These are phyloP conservation scores for Cynanchum wilfordii DNA, from an alignment of 257 asterid genomes.

Conservation along the genomic window DNA sequence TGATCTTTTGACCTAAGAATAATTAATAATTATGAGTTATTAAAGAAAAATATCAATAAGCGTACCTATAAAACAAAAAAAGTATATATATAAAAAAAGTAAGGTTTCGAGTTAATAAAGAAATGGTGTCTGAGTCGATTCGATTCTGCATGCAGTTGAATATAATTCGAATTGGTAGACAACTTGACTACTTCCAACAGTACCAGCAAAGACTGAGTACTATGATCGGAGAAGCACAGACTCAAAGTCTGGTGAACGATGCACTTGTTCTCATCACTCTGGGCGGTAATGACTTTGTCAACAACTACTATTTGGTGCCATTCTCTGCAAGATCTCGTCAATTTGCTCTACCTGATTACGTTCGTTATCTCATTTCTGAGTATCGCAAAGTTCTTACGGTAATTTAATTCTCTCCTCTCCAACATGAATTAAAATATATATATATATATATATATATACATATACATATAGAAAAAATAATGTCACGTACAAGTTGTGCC, in stretches of 20 bases:
- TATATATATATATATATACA: too few relatives aligned
- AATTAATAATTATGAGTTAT: too few relatives aligned
- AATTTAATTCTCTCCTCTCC: conserved; percentile 1
- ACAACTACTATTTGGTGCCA: conserved; percentile 78
- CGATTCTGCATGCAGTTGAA: conserved; percentile 39
- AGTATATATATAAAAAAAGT: too few relatives aligned
- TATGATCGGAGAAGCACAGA: conserved; percentile 46
- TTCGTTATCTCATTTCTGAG: conserved; percentile 55
- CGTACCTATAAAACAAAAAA: too few relatives aligned
- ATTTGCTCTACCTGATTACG: conserved; percentile 58
- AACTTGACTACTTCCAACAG: conserved; percentile 61
- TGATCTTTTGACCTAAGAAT: too few relatives aligned
- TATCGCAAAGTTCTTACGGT: conserved; percentile 62
- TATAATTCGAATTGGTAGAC: conserved; percentile 56
- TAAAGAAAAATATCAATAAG: too few relatives aligned
- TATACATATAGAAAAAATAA: too few relatives aligned
- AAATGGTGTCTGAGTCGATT: too few relatives aligned
- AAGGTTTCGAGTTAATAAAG: too few relatives aligned
- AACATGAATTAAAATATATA: too few relatives aligned
- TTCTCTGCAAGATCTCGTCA: conserved; percentile 82
- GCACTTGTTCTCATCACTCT: conserved; percentile 79
- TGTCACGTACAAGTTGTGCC: not conserved
- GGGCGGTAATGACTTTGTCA: conserved; percentile 90
- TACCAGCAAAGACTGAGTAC: conserved; percentile 52
- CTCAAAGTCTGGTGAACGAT: conserved; percentile 47